phyloP scores from a whole-genome alignment of 768 basidiomycete genomes.

The Antrodiella citrinella region DNA sequence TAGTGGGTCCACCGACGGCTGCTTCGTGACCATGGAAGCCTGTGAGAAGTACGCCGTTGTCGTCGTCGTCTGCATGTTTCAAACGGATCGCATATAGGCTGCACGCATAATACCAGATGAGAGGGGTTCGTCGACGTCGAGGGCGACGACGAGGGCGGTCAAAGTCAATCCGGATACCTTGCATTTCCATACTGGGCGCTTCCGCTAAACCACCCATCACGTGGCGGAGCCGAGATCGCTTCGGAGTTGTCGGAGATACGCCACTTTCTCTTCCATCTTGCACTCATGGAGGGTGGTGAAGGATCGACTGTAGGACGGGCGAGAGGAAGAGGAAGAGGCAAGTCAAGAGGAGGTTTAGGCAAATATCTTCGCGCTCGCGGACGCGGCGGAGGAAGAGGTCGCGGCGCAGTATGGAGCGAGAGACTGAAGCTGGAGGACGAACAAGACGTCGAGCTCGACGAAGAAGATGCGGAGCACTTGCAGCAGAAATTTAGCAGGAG shows the following conservation, averaged over 20 bases:
- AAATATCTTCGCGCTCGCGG: constrained; percentile 72
- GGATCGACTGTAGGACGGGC: background rate
- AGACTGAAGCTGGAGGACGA: constrained; percentile 59
- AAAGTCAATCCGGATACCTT: too few relatives aligned
- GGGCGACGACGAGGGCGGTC: too few relatives aligned
- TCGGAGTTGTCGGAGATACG: too few relatives aligned
- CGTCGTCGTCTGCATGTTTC: constrained; percentile 24
- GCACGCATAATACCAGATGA: too few relatives aligned
- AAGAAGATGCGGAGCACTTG: constrained; percentile 42
- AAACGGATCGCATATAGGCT: too few relatives aligned
- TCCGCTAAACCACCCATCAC: too few relatives aligned
- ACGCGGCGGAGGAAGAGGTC: constrained; percentile 48
- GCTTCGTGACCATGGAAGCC: constrained; percentile 21
- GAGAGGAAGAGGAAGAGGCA: constrained; percentile 46
- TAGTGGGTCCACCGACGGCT: constrained; percentile 33
- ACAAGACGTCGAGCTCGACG: constrained; percentile 26
- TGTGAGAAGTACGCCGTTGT: too few relatives aligned
- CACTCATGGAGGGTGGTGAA: background rate
- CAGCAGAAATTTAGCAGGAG: constrained; percentile 47
- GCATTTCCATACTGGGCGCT: too few relatives aligned
- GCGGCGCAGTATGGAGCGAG: constrained; percentile 58
- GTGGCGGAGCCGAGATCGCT: too few relatives aligned
- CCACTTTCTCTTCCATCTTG: background rate
- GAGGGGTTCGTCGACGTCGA: too few relatives aligned
- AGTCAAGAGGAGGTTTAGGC: constrained; percentile 60